These are phyloP conservation scores for Protomyces macrosporus DNA, from an alignment of 1,139 yeast genomes.

Conservation along the genomic window DNA sequence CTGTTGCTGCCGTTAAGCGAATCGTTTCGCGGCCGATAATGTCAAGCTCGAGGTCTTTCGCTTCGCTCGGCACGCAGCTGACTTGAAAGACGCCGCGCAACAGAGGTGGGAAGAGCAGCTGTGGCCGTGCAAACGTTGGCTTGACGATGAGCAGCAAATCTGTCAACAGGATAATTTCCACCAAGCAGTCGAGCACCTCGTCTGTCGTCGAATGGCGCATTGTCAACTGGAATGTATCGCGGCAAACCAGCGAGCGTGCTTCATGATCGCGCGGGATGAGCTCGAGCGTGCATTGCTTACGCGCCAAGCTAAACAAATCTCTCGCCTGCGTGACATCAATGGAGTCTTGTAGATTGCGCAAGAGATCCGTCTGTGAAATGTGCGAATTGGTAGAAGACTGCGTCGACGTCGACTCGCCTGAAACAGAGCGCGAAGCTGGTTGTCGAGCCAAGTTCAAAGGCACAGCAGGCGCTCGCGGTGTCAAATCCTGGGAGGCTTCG, in stretches of 20 bases:
- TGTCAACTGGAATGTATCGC: constrained; percentile 16
- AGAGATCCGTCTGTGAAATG: constrained; percentile 3
- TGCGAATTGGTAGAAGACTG: constrained; percentile 24
- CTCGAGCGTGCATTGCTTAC: constrained; percentile 7
- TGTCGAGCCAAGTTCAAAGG: neutral
- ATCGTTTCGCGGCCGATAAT: constrained; percentile 20
- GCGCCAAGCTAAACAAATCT: constrained; percentile 12
- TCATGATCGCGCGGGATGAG: constrained; percentile 1
- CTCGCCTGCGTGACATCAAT: constrained; percentile 1
- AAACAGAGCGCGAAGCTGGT: constrained; percentile 17
- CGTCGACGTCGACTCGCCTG: constrained; percentile 23
- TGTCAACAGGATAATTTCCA: constrained; percentile 16
- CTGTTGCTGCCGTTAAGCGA: constrained; percentile 16
- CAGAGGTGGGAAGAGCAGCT: constrained; percentile 17
- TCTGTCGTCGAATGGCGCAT: neutral
- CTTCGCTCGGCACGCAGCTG: constrained; percentile 9
- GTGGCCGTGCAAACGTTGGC: constrained; percentile 18
- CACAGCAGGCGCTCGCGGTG: neutral
- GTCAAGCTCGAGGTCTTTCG: constrained; percentile 7
- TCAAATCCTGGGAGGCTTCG: neutral
- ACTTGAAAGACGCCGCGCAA: constrained; percentile 20
- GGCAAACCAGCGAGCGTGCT: constrained; percentile 5
- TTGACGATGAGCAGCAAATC: constrained; percentile 9
- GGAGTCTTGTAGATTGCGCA: constrained; percentile 10
- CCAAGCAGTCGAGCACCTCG: constrained; percentile 5